phyloP scores from a whole-genome alignment of 306 rosid genomes.

The Vachellia collinsii region DNA sequence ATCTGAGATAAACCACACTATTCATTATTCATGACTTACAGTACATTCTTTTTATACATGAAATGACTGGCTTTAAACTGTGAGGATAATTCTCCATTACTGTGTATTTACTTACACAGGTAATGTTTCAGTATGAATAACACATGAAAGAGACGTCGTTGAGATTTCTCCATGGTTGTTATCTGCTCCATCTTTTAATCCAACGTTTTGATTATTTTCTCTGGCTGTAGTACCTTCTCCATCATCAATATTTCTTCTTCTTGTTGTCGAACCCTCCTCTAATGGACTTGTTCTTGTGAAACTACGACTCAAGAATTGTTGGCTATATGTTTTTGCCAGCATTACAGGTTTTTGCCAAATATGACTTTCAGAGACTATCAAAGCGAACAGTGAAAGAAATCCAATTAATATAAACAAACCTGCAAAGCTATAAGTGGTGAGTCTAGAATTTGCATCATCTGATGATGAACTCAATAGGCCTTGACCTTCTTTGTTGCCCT shows the following conservation, averaged over 20 bases:
- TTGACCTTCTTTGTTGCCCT: background rate
- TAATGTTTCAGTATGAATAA: background rate
- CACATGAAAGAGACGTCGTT: background rate
- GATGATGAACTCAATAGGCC: background rate
- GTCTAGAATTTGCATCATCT: background rate
- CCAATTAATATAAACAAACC: slow-evolving; percentile 34
- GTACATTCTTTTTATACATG: background rate
- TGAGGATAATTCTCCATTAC: background rate
- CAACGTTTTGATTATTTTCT: background rate
- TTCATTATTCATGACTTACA: background rate
- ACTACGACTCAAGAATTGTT: background rate
- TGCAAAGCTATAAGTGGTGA: slow-evolving; percentile 28
- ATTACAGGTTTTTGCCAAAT: slow-evolving; percentile 12
- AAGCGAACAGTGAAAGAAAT: slow-evolving; percentile 2
- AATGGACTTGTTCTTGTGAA: background rate
- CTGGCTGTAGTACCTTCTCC: background rate
- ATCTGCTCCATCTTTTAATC: background rate
- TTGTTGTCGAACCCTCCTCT: background rate
- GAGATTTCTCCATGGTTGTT: background rate
- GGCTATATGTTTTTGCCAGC: slow-evolving; percentile 3
- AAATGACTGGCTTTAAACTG: background rate
- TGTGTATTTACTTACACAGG: background rate
- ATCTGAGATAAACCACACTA: background rate
- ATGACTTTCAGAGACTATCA: slow-evolving; percentile 13
- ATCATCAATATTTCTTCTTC: background rate